Evolutionary conservation across 331 rosid genomes (phyloP).

Genomic region (Erythrophleum ivorense): DNA sequence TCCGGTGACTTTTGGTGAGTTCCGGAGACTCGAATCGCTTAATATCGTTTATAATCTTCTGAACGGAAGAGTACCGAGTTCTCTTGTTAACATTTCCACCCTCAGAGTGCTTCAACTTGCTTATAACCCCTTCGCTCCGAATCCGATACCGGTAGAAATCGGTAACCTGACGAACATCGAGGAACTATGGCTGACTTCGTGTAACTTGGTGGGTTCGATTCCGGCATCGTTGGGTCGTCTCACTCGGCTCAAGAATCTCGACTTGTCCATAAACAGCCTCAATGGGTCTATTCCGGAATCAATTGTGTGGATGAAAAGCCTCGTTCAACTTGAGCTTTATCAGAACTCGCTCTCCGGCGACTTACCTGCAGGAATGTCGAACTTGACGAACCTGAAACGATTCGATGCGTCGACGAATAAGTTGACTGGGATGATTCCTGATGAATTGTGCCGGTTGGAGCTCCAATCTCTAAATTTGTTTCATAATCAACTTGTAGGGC

Average conservation of each 20-base stretch:
- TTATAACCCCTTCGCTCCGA: slow-evolving; percentile 53
- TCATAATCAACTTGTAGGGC: slow-evolving; percentile 58
- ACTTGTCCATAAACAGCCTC: slow-evolving; percentile 58
- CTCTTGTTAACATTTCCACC: slow-evolving; percentile 58
- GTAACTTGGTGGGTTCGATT: slow-evolving; percentile 58
- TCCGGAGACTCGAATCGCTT: slow-evolving; percentile 50
- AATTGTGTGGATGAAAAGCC: slow-evolving; percentile 45
- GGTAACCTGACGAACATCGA: slow-evolving; percentile 64
- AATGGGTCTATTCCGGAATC: slow-evolving; percentile 58
- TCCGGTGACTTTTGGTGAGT: slow-evolving; percentile 53
- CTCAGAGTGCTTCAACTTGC: slow-evolving; percentile 59
- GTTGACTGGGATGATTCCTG: slow-evolving; percentile 66
- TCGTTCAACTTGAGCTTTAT: slow-evolving; percentile 64
- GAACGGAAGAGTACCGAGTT: slow-evolving; percentile 57
- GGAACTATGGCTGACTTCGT: slow-evolving; percentile 50
- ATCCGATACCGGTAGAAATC: slow-evolving; percentile 53
- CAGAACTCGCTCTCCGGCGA: slow-evolving; percentile 63
- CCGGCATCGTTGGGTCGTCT: slow-evolving; percentile 53
- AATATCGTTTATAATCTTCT: slow-evolving; percentile 50
- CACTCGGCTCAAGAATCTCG: slow-evolving; percentile 57
- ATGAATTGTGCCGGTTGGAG: slow-evolving; percentile 52
- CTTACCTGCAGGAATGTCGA: slow-evolving; percentile 52
- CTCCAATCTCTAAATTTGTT: slow-evolving; percentile 62
- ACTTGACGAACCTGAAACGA: slow-evolving; percentile 48
- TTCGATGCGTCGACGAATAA: slow-evolving; percentile 73